Base-by-base conservation (phyloP, 192 early-diverging fungal species). In the Coemansia sp. region DNA sequence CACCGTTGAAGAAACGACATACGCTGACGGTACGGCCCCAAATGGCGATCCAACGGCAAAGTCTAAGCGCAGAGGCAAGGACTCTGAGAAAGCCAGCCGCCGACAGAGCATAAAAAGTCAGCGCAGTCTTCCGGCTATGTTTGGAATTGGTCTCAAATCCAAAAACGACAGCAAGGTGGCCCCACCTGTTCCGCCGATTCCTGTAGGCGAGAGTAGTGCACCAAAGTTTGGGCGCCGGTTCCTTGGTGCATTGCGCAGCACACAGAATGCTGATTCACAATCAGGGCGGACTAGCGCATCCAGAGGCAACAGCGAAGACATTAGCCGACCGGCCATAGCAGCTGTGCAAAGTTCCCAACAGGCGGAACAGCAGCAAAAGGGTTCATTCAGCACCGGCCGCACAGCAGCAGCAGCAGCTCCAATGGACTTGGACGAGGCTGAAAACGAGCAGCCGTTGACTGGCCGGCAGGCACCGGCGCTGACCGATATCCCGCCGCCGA, bases 101-200 rank as follows among this genome's bases (percentile, higher is more conserved):
- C 68, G 77, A 34, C 77, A 80, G 68, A 80, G 77, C 50, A 67
- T 80, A 68, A 80, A 80, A 31, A 80, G 60, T 48, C 77, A 80
- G 55, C 77, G 77, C 28, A 80, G 77, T 46, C 65, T 80, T 10
- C 77, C 77, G 7, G 77, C 77, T 7, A 80, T 80, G 71, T 74
- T 80, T 71, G 70, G 70, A 20, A 68, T 78, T 49, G 77, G 77
- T 11, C 47, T 61, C 15, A 73, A 73, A 51, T n/a, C 68, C 3
- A 71, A 65, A 55, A 25, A 20, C 40, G 77, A 80, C 21, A 51
- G 14, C 57, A 71, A 68, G 59, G 40, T 50, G 2, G 50, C 65
- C 10, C 77, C 77, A 12, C 77, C 77, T 1, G 77, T 80, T 10
- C 77, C 77, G 9, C 67, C 66, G 22, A 34, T 80, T 23, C 68